phyloP scores from a whole-genome alignment of 345 rosid species.

The Camelina laxa region DNA sequence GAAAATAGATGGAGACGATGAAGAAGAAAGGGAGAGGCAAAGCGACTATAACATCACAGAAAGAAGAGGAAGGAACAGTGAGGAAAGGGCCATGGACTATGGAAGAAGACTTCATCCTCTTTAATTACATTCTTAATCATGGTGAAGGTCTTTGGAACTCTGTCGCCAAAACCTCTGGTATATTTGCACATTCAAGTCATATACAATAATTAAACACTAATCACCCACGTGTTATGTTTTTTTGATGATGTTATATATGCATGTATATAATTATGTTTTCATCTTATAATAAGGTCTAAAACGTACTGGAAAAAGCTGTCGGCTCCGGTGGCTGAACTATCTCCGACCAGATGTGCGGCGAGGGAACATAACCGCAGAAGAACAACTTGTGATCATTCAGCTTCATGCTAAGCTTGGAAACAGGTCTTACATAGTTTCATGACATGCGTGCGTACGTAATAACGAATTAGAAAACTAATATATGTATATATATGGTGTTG shows the following conservation, averaged over 20 bases:
- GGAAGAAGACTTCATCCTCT: slow-evolving; percentile 68
- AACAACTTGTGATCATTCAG: slow-evolving; percentile 38
- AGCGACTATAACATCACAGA: slow-evolving; percentile 23
- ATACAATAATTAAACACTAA: too few relatives aligned
- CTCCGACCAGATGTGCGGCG: slow-evolving; percentile 47
- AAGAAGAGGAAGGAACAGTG: slow-evolving; percentile 57
- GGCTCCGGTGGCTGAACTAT: slow-evolving; percentile 50
- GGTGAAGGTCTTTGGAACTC: slow-evolving; percentile 86
- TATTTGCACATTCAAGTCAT: background rate
- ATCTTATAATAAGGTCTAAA: slow-evolving; percentile 46
- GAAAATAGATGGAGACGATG: slow-evolving; percentile 27
- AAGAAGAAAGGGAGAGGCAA: slow-evolving; percentile 38
- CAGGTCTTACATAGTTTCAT: slow-evolving; percentile 30
- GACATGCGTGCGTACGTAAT: background rate
- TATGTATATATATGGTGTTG: background rate
- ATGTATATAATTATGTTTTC: background rate
- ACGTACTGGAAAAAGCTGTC: slow-evolving; percentile 94
- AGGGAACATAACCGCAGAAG: slow-evolving; percentile 45
- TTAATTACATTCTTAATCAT: slow-evolving; percentile 60
- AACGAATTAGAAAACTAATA: background rate
- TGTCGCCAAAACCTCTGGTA: slow-evolving; percentile 66
- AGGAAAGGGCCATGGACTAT: slow-evolving; percentile 84
- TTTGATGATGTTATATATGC: background rate
- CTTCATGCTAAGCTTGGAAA: slow-evolving; percentile 49
- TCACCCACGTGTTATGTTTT: background rate